Conservation (phyloP, 805 yeast species). For the Candida insectalens region DNA sequence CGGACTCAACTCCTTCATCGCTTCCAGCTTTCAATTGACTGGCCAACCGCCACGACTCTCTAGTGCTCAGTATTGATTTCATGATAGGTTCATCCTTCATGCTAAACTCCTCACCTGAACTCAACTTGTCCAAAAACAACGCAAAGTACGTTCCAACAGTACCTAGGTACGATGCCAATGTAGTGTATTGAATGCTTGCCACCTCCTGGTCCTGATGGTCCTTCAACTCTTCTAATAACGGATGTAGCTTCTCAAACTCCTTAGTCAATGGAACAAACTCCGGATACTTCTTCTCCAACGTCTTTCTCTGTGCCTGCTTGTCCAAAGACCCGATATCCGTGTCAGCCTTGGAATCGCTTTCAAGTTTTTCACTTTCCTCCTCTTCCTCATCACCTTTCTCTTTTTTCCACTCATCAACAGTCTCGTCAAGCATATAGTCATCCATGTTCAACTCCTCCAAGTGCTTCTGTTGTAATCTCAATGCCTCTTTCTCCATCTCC, state of each 20-base stretch:
- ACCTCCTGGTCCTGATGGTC: conserved; percentile 24
- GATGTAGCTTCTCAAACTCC: conserved; percentile 41
- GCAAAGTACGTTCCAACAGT: conserved; percentile 74
- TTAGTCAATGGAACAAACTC: conserved; percentile 71
- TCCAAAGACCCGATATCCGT: conserved; percentile 42
- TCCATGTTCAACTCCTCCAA: conserved; percentile 66
- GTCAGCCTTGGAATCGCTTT: conserved; percentile 19
- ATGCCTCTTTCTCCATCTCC: conserved; percentile 79
- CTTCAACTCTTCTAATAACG: conserved; percentile 30
- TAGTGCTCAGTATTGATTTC: conserved; percentile 72
- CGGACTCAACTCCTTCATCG: conserved; percentile 15
- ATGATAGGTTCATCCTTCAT: conserved; percentile 87
- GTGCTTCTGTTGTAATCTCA: conserved; percentile 75
- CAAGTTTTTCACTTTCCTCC: conserved; percentile 25
- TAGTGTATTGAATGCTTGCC: conserved; percentile 45
- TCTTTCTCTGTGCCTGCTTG: conserved; percentile 38
- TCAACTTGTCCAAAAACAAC: conserved; percentile 48
- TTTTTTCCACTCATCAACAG: conserved; percentile 65
- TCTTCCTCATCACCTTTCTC: conserved; percentile 38
- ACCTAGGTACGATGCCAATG: conserved; percentile 72
- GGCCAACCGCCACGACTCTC: conserved; percentile 89
- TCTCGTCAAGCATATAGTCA: conserved; percentile 70
- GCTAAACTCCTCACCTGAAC: conserved; percentile 36
- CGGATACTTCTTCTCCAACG: conserved; percentile 61
- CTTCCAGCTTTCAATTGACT: conserved; percentile 29